Percentiles rank a stretch among this genome's conserved stretches.
These are phyloP conservation scores for Talaromyces sp. DNA, from an alignment of 2,329 filamentous ascomycete species.

Conservation along the genomic window DNA sequence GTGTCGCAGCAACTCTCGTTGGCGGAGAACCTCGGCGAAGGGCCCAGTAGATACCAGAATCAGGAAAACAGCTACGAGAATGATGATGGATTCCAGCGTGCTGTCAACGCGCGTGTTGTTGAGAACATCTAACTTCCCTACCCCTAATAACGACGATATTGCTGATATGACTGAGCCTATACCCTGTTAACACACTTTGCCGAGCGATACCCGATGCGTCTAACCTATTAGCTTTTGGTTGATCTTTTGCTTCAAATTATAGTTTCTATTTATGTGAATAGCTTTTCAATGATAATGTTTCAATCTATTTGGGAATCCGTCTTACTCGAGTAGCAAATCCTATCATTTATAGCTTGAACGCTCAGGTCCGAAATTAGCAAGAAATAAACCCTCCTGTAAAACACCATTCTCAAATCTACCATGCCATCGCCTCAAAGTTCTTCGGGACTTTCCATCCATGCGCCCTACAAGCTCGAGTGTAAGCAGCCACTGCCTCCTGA, in stretches of 20 bases:
- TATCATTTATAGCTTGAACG: not conserved
- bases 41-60: constrained; percentile 50
- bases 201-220: constrained; percentile 9
- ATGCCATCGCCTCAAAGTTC: constrained; percentile 52
- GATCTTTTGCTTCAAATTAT: not conserved
- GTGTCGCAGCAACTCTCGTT: constrained; percentile 49
- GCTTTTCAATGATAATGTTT: not conserved
- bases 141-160: not conserved
- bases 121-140: constrained; percentile 71
- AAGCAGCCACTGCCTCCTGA: constrained; percentile 70
- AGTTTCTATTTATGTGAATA: not conserved
- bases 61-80: constrained; percentile 31
- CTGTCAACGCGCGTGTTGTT: constrained; percentile 75
- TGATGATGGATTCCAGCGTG: constrained; percentile 67
- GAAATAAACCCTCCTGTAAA: not conserved
- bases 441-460: constrained; percentile 73
- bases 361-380: not conserved
- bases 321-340: not conserved
- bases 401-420: constrained; percentile 4
- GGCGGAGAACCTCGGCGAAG: constrained; percentile 54
- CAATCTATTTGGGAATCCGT: not conserved
- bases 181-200: not conserved
- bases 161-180: not conserved
- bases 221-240: not conserved
- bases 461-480: constrained; percentile 59